These are phyloP conservation scores for Discostella stelligera DNA, from an alignment of 352 stramenopile species.

Conservation along the genomic window DNA sequence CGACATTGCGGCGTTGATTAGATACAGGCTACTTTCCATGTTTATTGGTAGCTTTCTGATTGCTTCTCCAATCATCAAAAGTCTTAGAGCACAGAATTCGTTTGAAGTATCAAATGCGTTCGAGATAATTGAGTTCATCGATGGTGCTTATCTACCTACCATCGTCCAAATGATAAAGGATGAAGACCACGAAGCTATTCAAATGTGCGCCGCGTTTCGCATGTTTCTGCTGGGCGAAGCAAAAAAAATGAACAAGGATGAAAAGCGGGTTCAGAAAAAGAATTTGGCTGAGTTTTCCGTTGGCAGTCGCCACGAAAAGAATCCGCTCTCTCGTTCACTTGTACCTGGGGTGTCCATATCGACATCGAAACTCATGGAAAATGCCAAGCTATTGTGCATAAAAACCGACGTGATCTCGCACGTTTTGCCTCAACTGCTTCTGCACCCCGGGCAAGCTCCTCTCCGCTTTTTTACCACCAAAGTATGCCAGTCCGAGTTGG, in stretches of 20 bases:
- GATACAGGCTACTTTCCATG: constrained; percentile 51
- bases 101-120: constrained; percentile 43
- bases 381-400: constrained; percentile 60
- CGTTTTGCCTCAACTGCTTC: constrained; percentile 65
- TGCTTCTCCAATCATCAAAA: constrained; percentile 16
- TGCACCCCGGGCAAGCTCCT: constrained; percentile 42
- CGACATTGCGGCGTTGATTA: constrained; percentile 21
- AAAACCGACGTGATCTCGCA: constrained; percentile 62
- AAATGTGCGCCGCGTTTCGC: constrained; percentile 60
- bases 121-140: constrained; percentile 52
- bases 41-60: constrained; percentile 55
- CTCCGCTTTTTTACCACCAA: constrained; percentile 69
- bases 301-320: constrained; percentile 28
- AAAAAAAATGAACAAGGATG: constrained; percentile 49
- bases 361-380: constrained; percentile 53
- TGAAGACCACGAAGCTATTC: constrained; percentile 54
- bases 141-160: constrained; percentile 42
- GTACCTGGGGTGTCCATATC: constrained; percentile 49
- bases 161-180: constrained; percentile 53
- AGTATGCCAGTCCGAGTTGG: constrained; percentile 57
- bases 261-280: constrained; percentile 45
- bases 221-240: constrained; percentile 56
- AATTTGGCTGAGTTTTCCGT: constrained; percentile 39
- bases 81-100: constrained; percentile 25
- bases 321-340: constrained; percentile 28